Conservation (phyloP, 768 basidiomycete genomes). For the Mycena venus region DNA sequence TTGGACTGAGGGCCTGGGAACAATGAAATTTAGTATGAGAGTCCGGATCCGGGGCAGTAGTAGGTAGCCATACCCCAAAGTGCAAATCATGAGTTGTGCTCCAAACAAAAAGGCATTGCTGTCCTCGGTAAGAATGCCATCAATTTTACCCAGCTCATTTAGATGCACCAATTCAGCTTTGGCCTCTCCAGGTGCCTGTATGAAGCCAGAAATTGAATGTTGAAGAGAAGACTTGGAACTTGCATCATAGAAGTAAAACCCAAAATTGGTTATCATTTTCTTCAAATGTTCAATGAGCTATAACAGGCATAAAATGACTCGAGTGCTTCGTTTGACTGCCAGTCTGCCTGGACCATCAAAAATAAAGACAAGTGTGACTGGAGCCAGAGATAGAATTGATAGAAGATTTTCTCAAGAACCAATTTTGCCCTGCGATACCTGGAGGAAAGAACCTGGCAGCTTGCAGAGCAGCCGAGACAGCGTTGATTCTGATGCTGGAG, state of each 20-base stretch:
- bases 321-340: neutral
- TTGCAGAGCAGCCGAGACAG: neutral
- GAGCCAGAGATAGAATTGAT: neutral
- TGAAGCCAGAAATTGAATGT: neutral
- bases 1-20: neutral
- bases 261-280: neutral
- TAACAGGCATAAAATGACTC: neutral
- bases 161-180: neutral
- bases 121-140: neutral
- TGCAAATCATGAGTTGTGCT: neutral
- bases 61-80: neutral
- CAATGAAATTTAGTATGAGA: neutral
- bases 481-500: neutral
- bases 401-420: neutral
- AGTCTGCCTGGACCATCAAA: neutral
- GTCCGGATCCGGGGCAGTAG: neutral
- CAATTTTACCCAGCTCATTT: neutral
- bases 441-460: neutral
- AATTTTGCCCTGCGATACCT: neutral
- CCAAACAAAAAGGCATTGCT: neutral
- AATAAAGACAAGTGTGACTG: neutral
- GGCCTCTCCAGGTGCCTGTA: constrained; percentile 4
- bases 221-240: neutral
- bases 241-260: neutral
- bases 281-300: neutral